phyloP scores from a whole-genome alignment of 139 green algal species.

The Coccomyxa sp. region DNA sequence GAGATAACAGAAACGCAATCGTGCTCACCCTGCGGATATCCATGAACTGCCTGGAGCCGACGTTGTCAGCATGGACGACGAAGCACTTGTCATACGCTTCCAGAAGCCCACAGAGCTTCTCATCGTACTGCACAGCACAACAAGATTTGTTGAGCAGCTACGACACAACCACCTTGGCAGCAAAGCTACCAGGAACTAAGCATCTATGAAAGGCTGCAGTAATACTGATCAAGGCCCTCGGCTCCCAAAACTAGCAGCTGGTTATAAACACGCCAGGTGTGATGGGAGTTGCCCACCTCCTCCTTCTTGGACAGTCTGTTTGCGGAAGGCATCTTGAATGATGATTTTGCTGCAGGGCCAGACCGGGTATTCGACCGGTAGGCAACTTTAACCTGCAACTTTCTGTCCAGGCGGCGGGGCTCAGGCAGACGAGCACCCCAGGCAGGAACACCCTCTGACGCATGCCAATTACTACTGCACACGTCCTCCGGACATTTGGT shows the following conservation, averaged over 20 bases:
- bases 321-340: constrained; percentile 60
- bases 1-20: not conserved
- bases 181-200: not conserved
- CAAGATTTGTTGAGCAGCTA: not conserved
- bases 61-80: constrained; percentile 96
- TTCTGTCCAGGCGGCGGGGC: too few species aligned
- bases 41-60: constrained; percentile 98
- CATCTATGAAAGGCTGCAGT: not conserved
- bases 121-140: constrained; percentile 71
- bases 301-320: constrained; percentile 68
- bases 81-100: constrained; percentile 83
- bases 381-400: constrained; percentile 73
- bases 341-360: constrained; percentile 55
- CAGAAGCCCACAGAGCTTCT: constrained; percentile 73
- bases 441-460: too few species aligned
- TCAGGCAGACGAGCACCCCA: too few species aligned
- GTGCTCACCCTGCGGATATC: constrained; percentile 84
- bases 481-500: too few species aligned
- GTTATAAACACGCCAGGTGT: not conserved
- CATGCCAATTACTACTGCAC: too few species aligned
- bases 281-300: constrained; percentile 30
- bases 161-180: not conserved
- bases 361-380: constrained; percentile 66
- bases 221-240: not conserved
- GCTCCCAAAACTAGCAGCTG: not conserved